These are phyloP conservation scores for Ambrosiella beaveri DNA, from an alignment of 2,329 filamentous ascomycete genomes.

Conservation along the genomic window DNA sequence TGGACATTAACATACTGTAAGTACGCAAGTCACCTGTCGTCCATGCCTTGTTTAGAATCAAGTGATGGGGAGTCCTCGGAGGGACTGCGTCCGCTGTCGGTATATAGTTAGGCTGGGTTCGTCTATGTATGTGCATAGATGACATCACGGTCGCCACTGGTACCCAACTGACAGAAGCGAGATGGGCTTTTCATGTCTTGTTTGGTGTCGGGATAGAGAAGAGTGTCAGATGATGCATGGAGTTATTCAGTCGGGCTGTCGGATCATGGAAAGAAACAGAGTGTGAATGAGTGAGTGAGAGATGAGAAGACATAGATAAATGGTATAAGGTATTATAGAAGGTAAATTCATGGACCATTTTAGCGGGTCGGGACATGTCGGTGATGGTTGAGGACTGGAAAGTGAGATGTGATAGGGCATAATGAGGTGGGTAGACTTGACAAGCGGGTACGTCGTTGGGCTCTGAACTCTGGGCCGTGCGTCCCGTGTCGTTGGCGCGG, in stretches of 20 bases:
- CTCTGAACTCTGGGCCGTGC: neutral
- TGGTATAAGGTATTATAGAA: neutral
- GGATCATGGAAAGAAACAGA: no score
- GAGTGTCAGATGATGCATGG: no score
- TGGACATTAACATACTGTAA: no score
- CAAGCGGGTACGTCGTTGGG: no score
- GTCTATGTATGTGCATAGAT: neutral
- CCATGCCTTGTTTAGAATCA: no score
- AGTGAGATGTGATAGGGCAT: no score
- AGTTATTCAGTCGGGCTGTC: no score
- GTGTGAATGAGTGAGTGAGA: neutral
- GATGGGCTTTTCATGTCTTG: no score
- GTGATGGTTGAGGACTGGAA: no score
- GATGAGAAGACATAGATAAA: neutral
- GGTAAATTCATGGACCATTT: neutral
- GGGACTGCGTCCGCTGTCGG: neutral
- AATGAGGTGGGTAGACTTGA: no score
- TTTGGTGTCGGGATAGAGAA: no score
- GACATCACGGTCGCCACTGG: neutral
- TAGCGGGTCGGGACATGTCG: neutral
- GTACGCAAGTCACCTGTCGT: neutral
- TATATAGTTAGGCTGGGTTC: neutral
- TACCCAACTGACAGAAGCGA: neutral
- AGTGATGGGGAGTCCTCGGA: neutral
- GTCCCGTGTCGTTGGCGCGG: neutral